Evolutionary conservation across 164 flowering plant species (phyloP), one percentile per base, ranked within the genome.

Genomic region (Magnolia changhungtana): DNA sequence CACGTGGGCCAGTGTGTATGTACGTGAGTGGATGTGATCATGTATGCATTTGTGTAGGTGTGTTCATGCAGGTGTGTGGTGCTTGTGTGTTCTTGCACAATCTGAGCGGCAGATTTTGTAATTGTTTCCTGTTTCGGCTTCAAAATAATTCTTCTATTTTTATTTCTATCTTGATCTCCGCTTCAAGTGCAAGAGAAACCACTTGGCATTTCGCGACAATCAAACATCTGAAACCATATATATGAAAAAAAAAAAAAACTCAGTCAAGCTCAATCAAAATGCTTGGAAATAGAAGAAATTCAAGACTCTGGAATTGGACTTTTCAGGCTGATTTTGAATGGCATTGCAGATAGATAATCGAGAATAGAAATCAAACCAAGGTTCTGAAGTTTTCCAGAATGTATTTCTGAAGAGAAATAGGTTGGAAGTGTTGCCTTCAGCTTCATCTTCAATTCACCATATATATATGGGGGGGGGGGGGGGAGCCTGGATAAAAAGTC

Each of bases 161-260:
- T 19, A 72, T 81, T 37, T 83, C 94, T 74, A 24, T 65, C 69
- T 76, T 86, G 66, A 88, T 71, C 85, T 95, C 98, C 68, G 74
- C 77, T 67, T 92, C 95, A 73, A 96, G 90, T 6, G 96, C 89
- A 70, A 97, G 87, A 72, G 94, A 84, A 9, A 91, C 98, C 29
- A 84, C 87, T 81, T 92, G 96, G 72, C 95, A 92, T 58, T 93
- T 90, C 16, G 87, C 83, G 2, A 79, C 77, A 52, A 81, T 79
- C 31, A 83, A 69, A 73, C 65, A 78, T 73, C 83, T 83, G 80
- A 19, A 37, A 76, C 61, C 29, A 20, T 18, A 74, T 13, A 49
- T 65, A 65, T 0, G 29, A 4, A 49, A 1, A 20, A n/a, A 31
- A 64, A 52, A 20, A 37, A 18, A 20, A 45, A 23, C 52, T 21